Evolutionary conservation across 2,329 filamentous ascomycete genomes (phyloP).

Genomic region (Clonostachys sp.): DNA sequence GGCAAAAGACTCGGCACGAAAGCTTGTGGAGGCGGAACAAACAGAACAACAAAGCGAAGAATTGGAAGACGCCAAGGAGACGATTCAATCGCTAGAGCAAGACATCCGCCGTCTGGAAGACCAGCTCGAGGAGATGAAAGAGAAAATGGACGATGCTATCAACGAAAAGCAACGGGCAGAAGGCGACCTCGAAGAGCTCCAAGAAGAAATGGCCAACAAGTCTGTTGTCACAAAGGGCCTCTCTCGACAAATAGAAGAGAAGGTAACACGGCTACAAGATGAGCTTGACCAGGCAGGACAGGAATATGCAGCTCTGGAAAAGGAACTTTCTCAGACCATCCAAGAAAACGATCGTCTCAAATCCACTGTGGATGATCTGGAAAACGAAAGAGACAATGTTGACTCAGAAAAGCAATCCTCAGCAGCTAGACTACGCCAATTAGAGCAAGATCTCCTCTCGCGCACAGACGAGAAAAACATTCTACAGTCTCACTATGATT

Average conservation of each 20-base stretch:
- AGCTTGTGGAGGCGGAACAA: slow-evolving; percentile 50
- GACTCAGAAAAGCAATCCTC: slow-evolving; percentile 26
- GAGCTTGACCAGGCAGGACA: slow-evolving; percentile 53
- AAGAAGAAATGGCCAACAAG: slow-evolving; percentile 75
- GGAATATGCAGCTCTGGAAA: slow-evolving; percentile 46
- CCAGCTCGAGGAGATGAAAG: slow-evolving; percentile 37
- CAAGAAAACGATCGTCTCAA: slow-evolving; percentile 40
- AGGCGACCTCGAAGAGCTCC: slow-evolving; percentile 58
- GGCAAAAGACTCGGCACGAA: slow-evolving; percentile 49
- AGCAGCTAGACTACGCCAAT: slow-evolving; percentile 45
- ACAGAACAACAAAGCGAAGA: slow-evolving; percentile 46
- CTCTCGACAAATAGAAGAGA: slow-evolving; percentile 72
- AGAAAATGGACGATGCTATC: slow-evolving; percentile 48
- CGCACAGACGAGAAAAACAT: slow-evolving; percentile 63
- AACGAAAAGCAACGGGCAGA: slow-evolving; percentile 53
- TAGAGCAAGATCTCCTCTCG: slow-evolving; percentile 54
- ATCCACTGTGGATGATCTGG: slow-evolving; percentile 34
- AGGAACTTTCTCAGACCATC: slow-evolving; percentile 40
- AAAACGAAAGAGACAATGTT: slow-evolving; percentile 15
- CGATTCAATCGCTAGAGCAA: slow-evolving; percentile 53
- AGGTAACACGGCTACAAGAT: slow-evolving; percentile 58
- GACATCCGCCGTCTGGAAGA: slow-evolving; percentile 48
- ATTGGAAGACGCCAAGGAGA: slow-evolving; percentile 51
- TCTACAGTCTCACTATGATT: slow-evolving; percentile 64
- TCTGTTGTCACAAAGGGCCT: slow-evolving; percentile 72